Conservation (phyloP, 116 monocot species). For the Dioscorea cayenensis region DNA sequence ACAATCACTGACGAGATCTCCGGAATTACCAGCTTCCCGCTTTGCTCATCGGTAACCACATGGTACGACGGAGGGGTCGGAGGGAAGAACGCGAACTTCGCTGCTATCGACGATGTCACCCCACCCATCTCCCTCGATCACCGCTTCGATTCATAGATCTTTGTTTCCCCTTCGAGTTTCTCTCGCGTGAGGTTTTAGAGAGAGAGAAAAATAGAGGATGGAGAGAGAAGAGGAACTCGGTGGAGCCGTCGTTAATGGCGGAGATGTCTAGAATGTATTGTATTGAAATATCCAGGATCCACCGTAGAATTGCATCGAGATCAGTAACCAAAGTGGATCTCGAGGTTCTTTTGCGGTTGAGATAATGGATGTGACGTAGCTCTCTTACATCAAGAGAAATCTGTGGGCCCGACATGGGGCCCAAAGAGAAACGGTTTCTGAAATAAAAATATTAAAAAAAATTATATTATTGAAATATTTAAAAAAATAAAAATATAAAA, state of each 20-base stretch:
- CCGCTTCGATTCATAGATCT: not conserved
- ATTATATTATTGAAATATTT: no score
- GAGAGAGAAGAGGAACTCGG: not conserved
- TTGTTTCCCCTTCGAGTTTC: not conserved
- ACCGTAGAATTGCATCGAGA: not conserved
- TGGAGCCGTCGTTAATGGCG: not conserved
- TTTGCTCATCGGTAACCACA: constrained; percentile 25
- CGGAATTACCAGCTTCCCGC: constrained; percentile 44
- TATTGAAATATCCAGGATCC: not conserved
- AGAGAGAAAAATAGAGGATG: not conserved
- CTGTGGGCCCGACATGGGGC: no score
- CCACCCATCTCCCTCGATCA: constrained; percentile 53
- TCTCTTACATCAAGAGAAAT: no score
- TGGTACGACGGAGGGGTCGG: constrained; percentile 75
- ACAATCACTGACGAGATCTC: constrained; percentile 32
- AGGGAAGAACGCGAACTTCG: constrained; percentile 89
- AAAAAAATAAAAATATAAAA: no score
- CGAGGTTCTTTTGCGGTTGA: no score
- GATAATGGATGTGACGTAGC: no score
- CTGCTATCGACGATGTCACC: constrained; percentile 80
- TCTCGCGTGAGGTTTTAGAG: not conserved
- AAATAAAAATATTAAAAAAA: no score
- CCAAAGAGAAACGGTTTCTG: no score
- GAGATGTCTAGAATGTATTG: not conserved
- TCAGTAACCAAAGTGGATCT: not conserved